Evolutionary conservation across 2,329 filamentous ascomycete genomes (phyloP), one percentile per base, ranked within the genome.

Genomic region (Aspergillus quadrilineatus): DNA sequence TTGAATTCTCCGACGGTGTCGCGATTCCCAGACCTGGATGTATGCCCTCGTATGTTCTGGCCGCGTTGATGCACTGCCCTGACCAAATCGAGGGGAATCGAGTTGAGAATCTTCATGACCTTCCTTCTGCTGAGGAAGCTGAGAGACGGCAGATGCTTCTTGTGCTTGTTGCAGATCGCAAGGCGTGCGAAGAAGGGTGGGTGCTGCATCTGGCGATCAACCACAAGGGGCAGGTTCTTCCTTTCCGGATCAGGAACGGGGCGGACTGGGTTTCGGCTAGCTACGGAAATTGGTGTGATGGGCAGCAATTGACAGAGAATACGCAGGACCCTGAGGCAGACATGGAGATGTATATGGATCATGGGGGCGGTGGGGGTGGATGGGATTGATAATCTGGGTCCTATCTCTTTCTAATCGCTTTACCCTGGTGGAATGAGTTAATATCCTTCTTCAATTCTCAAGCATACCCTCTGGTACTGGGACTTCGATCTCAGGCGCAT

Each of bases 101-200:
- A 7, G 34, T 51, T 53, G 26, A 32, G 3, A 22, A 55, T 0
- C 56, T 42, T 46, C 50, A 30, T 14, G n/a, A 26, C 4, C 14
- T 34, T n/a, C 17, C 41, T 28, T 3, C n/a, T 22, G 22, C 8
- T 1, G 50, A 46, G 17, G 43, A 47, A n/a, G 9, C 29, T 14
- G 42, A 30, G 3, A 22, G 44, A 55, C 8, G 44, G n/a, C 55
- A 55, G 49, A 43, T 7, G 14, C 54, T 59, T 37, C 44, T 64
- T 17, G 53, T 64, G 36, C 9, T 51, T 45, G 53, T 63, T 32
- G 62, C 59, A 4, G 60, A 64, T 60, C 58, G 59, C 22, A 61
- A 59, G 52, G 59, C 62, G 9, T 63, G 59, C 37, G 62, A 62
- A 41, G 56, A 62, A 4, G 62, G 60, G 4, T 62, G 58, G 62